Percentiles rank a stretch among this genome's conserved stretches.
Conservation (phyloP, 768 basidiomycete genomes). For the Leccinum arenicola region DNA sequence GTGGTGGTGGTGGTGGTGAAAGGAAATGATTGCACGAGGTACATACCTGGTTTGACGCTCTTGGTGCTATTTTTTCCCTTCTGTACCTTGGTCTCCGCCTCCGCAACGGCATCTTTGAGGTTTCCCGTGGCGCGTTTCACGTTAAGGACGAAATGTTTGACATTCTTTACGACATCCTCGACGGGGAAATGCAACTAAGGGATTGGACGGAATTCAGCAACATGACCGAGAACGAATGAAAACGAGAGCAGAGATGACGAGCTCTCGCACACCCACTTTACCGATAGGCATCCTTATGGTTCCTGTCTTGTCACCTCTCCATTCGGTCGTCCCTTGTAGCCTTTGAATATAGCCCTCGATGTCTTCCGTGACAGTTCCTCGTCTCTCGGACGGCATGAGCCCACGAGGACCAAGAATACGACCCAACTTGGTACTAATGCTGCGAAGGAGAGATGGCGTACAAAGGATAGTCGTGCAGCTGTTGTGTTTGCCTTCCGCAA, state of each 20-base stretch:
- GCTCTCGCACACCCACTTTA: constrained; percentile 45
- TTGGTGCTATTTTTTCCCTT: constrained; percentile 34
- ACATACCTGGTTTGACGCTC: constrained; percentile 46
- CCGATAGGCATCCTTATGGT: constrained; percentile 82
- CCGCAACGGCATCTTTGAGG: constrained; percentile 44
- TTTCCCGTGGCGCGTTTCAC: constrained; percentile 78
- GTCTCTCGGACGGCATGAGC: constrained; percentile 91
- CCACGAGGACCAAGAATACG: constrained; percentile 84
- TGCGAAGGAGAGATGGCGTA: constrained; percentile 71
- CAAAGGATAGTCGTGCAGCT: constrained; percentile 81
- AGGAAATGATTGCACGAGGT: neutral
- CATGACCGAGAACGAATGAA: neutral
- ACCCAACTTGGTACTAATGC: constrained; percentile 79
- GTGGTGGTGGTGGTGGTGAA: neutral
- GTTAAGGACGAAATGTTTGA: constrained; percentile 69
- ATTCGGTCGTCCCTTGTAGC: constrained; percentile 82
- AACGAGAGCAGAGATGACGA: neutral
- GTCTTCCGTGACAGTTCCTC: constrained; percentile 93
- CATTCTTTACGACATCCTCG: constrained; percentile 75
- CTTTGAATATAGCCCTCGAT: constrained; percentile 76
- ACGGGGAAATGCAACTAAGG: constrained; percentile 70
- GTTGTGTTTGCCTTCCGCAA: constrained; percentile 68
- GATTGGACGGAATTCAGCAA: constrained; percentile 5
- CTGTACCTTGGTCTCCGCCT: constrained; percentile 40
- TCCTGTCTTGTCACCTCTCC: constrained; percentile 88